Evolutionary conservation across 2,329 filamentous ascomycete species (phyloP).

Genomic region (Stachybotrys chlorohalonatus): DNA sequence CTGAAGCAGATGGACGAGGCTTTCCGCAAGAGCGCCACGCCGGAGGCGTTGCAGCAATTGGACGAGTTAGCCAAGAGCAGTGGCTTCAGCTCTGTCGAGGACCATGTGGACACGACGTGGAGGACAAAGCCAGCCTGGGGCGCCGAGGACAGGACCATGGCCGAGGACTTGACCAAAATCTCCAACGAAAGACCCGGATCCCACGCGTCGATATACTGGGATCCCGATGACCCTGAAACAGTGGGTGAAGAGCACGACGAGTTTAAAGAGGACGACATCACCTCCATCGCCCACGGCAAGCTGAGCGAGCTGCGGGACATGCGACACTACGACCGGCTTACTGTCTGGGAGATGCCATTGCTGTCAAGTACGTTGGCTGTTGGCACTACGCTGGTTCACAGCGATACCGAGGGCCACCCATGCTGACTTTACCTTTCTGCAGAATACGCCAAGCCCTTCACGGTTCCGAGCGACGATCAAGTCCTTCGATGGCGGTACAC

Average conservation of each 20-base stretch:
- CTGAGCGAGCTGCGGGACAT: conserved; percentile 82
- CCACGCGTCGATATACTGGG: conserved; percentile 33
- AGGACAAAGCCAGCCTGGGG: conserved; percentile 17
- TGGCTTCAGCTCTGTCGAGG: conserved; percentile 22
- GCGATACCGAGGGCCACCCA: neutral
- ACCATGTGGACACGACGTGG: conserved; percentile 18
- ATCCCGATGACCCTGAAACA: conserved; percentile 37
- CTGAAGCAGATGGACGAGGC: conserved; percentile 20
- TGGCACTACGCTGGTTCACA: too few species aligned
- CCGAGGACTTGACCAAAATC: conserved; percentile 20
- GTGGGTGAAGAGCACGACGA: conserved; percentile 47
- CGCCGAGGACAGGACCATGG: conserved; percentile 16
- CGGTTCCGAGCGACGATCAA: conserved; percentile 55
- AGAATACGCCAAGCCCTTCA: conserved; percentile 81
- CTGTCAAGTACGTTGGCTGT: conserved; percentile 60
- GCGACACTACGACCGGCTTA: conserved; percentile 76
- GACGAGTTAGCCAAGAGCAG: conserved; percentile 25
- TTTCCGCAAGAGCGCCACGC: conserved; percentile 18
- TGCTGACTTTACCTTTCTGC: conserved; percentile 5
- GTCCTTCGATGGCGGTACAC: conserved; percentile 94
- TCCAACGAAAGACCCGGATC: conserved; percentile 7
- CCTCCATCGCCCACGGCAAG: conserved; percentile 73
- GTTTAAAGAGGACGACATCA: conserved; percentile 77
- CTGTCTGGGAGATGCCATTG: conserved; percentile 93
- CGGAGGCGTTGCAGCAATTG: conserved; percentile 21